Percentiles rank a stretch among this genome's conserved stretches.
These are phyloP conservation scores for Monosporascus cannonballus DNA, from an alignment of 2,329 filamentous ascomycete species.

Conservation along the genomic window DNA sequence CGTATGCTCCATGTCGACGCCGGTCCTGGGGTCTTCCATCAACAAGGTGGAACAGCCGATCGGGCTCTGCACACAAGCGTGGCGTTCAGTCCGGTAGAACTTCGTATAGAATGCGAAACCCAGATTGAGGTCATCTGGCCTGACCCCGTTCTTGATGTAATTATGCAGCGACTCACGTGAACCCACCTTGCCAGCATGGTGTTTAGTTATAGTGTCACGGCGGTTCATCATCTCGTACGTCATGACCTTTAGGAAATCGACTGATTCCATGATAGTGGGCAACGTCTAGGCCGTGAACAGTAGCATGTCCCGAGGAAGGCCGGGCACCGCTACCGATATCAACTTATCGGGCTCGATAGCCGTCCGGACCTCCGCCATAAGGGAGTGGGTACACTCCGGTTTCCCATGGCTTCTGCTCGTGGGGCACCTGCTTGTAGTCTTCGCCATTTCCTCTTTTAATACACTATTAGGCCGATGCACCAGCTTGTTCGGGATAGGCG, in stretches of 20 bases:
- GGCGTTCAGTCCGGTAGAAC: conserved; percentile 52
- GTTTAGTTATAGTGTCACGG: conserved; percentile 57
- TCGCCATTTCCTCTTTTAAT: conserved; percentile 54
- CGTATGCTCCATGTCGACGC: conserved; percentile 48
- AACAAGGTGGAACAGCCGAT: conserved; percentile 53
- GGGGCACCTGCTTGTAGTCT: conserved; percentile 61
- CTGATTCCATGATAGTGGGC: conserved; percentile 48
- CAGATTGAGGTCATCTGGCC: conserved; percentile 52
- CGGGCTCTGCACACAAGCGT: conserved; percentile 36
- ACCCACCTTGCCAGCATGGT: conserved; percentile 54
- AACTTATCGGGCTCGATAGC: conserved; percentile 51
- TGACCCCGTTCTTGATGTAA: conserved; percentile 53
- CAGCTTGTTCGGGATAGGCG: background rate
- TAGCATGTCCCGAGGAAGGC: conserved; percentile 58
- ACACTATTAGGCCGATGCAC: background rate
- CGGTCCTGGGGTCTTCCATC: conserved; percentile 54
- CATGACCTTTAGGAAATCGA: conserved; percentile 62
- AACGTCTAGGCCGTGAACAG: conserved; percentile 55
- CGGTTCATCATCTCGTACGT: conserved; percentile 31
- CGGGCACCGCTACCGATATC: conserved; percentile 64
- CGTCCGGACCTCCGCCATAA: conserved; percentile 52
- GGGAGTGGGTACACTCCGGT: conserved; percentile 56
- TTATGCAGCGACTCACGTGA: conserved; percentile 50
- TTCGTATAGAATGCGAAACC: conserved; percentile 67
- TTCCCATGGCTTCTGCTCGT: conserved; percentile 53